Evolutionary conservation across 2,329 filamentous ascomycete species (phyloP).

Genomic region (Cladosporium velox): DNA sequence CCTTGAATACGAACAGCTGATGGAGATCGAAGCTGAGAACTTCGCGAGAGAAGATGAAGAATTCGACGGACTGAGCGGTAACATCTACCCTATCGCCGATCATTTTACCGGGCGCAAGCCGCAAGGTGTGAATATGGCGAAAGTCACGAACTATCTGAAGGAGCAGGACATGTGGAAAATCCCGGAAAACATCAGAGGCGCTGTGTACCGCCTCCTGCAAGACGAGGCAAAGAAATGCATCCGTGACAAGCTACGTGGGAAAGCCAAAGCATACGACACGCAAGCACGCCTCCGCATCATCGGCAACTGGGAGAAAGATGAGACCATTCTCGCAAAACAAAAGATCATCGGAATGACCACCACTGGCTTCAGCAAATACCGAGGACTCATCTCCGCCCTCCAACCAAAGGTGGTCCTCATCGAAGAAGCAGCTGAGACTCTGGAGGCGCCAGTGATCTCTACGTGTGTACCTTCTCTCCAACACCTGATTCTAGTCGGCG

Average conservation of each 20-base stretch:
- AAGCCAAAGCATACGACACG: constrained; percentile 54
- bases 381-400: constrained; percentile 66
- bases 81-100: constrained; percentile 39
- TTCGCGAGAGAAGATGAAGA: constrained; percentile 45
- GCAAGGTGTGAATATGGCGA: constrained; percentile 34
- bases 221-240: constrained; percentile 54
- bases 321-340: constrained; percentile 61
- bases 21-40: constrained; percentile 63
- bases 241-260: constrained; percentile 48
- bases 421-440: constrained; percentile 78
- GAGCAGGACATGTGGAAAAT: constrained; percentile 64
- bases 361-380: constrained; percentile 79
- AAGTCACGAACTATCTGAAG: constrained; percentile 43
- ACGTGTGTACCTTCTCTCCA: constrained; percentile 63
- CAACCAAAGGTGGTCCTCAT: constrained; percentile 70
- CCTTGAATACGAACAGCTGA: constrained; percentile 61
- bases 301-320: constrained; percentile 61
- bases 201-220: constrained; percentile 68
- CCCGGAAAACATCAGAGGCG: constrained; percentile 56
- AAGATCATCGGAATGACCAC: constrained; percentile 71
- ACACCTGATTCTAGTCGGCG: constrained; percentile 71
- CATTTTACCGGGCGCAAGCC: constrained; percentile 41
- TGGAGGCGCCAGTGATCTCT: constrained; percentile 63
- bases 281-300: constrained; percentile 57
- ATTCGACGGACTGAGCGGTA: constrained; percentile 43